Conservation (phyloP, 2,329 filamentous ascomycete genomes). For the Pseudovirgaria hyperparasitica region DNA sequence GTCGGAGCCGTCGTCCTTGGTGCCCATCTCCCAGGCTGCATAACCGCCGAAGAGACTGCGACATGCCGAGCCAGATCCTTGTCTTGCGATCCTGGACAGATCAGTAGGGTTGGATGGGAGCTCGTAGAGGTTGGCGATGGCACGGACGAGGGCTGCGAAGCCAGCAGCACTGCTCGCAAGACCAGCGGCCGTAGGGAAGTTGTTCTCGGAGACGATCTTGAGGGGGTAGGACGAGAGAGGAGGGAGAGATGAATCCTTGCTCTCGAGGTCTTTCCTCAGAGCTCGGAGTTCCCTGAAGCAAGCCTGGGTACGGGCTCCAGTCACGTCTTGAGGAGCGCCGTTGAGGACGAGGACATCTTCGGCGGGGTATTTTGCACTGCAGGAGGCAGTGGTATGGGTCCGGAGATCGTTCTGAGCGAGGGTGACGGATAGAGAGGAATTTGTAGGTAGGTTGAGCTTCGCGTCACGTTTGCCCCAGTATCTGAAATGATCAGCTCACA, state of each 20-base stretch:
- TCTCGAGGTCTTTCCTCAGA: slow-evolving; percentile 65
- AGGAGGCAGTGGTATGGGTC: slow-evolving; percentile 90
- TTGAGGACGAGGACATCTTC: slow-evolving; percentile 74
- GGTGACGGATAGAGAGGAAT: slow-evolving; percentile 93
- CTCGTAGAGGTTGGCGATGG: slow-evolving; percentile 83
- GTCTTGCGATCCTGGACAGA: slow-evolving; percentile 77
- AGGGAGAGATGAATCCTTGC: slow-evolving; percentile 58
- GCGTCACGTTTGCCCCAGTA: slow-evolving; percentile 97
- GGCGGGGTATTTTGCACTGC: slow-evolving; percentile 56
- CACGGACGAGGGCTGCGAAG: slow-evolving; percentile 58
- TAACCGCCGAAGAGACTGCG: slow-evolving; percentile 89
- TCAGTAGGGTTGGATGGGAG: slow-evolving; percentile 70
- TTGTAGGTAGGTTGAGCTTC: slow-evolving; percentile 91
- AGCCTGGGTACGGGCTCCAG: slow-evolving; percentile 80
- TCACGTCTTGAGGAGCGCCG: slow-evolving; percentile 67
- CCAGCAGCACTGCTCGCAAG: slow-evolving; percentile 57
- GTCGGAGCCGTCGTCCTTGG: slow-evolving; percentile 65
- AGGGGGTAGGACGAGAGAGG: slow-evolving; percentile 67
- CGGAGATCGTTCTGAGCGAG: slow-evolving; percentile 88
- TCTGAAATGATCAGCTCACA: slow-evolving; percentile 21
- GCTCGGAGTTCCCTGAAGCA: slow-evolving; percentile 79
- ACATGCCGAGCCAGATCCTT: slow-evolving; percentile 91
- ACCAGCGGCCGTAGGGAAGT: slow-evolving; percentile 95
- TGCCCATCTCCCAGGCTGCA: slow-evolving; percentile 83
- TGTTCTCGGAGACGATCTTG: slow-evolving; percentile 89